Evolutionary conservation across 768 basidiomycete genomes (phyloP), one percentile per base, ranked within the genome.

Genomic region (Asterophora parasitica): DNA sequence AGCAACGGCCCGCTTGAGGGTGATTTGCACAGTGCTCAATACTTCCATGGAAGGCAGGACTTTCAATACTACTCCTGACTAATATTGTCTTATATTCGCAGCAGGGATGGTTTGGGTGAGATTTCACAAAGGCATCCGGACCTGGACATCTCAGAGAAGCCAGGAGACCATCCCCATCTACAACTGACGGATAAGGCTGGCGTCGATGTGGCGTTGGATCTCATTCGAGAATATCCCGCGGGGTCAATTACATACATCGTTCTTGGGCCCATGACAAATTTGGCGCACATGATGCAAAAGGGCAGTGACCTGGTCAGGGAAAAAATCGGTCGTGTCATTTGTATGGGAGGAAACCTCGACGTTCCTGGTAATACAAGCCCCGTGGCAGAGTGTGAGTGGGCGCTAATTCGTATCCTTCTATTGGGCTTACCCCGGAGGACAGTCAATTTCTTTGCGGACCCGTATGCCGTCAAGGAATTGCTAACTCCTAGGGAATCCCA

Each of bases 281-380:
- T 97, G 27, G 89, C 90, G 1, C 67, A 70, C 28, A 71, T 88
- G 49, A 68, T 88, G 61, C 75, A 74, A 6, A 56, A 70, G 35
- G 75, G 89, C 54, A 72, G 76, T 8, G 60, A 69, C 30, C 67
- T 75, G 9, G 70, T 92, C 26, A 65, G 66, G 7, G 65, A 75
- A 10, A 78, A 78, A 35, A 77, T 91, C 23, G 88, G 83, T 4
- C 76, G 83, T n/a, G 69, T 97, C 7, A 67, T 93, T 16, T 84
- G 82, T 62, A 95, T 97, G 92, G 93, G 93, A n/a, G 93, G 92
- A 11, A 87, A 92, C 2, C 63, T 97, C 17, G 91, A 94, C 54
- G 88, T 91, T 27, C 91, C 93, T 0, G 93, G 93, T 2, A 97
- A 95, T 56, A 86, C 83, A 0, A 80, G 74, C 19, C 81, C 91